These are phyloP conservation scores for Backusella psychrophila DNA, from an alignment of 192 early-diverging fungal species.

Conservation along the genomic window DNA sequence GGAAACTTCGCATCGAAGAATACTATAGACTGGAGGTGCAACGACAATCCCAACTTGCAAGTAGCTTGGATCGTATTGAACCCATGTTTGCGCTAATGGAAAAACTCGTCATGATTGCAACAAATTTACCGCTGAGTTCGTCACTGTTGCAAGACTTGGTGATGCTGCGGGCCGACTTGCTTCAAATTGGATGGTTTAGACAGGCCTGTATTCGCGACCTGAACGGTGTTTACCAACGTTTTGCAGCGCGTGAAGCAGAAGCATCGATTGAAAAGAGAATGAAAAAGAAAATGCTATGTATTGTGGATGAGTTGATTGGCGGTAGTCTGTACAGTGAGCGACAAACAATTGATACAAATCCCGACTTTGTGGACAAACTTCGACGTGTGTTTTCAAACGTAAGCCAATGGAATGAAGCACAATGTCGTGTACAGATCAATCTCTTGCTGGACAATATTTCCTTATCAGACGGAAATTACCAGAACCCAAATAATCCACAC, in stretches of 20 bases:
- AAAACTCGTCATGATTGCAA: slow-evolving; percentile 19
- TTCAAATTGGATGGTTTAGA: slow-evolving; percentile 30
- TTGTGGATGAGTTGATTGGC: slow-evolving; percentile 43
- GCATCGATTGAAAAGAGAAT: slow-evolving; percentile 16
- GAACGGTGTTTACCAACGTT: slow-evolving; percentile 30
- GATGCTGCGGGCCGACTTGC: slow-evolving; percentile 26
- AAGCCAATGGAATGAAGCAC: slow-evolving; percentile 53
- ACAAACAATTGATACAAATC: slow-evolving; percentile 16
- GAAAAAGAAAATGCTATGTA: slow-evolving; percentile 37
- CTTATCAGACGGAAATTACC: slow-evolving; percentile 16
- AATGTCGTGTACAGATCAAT: slow-evolving; percentile 49
- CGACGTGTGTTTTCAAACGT: slow-evolving; percentile 42
- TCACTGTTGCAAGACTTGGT: slow-evolving; percentile 27
- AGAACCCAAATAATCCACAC: slow-evolving; percentile 24
- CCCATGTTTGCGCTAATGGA: slow-evolving; percentile 31
- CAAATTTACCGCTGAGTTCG: slow-evolving; percentile 29
- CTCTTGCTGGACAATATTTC: slow-evolving; percentile 44
- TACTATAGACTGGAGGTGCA: slow-evolving; percentile 15
- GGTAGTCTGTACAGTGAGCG: neutral
- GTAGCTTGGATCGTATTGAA: slow-evolving; percentile 25
- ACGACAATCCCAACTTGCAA: slow-evolving; percentile 18
- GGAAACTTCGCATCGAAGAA: slow-evolving; percentile 28
- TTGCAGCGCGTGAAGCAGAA: slow-evolving; percentile 24
- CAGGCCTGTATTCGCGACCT: slow-evolving; percentile 36
- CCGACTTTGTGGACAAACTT: slow-evolving; percentile 44